Evolutionary conservation across 768 basidiomycete species (phyloP), one percentile per base, ranked within the genome.

Genomic region (Tulasnella sp.): DNA sequence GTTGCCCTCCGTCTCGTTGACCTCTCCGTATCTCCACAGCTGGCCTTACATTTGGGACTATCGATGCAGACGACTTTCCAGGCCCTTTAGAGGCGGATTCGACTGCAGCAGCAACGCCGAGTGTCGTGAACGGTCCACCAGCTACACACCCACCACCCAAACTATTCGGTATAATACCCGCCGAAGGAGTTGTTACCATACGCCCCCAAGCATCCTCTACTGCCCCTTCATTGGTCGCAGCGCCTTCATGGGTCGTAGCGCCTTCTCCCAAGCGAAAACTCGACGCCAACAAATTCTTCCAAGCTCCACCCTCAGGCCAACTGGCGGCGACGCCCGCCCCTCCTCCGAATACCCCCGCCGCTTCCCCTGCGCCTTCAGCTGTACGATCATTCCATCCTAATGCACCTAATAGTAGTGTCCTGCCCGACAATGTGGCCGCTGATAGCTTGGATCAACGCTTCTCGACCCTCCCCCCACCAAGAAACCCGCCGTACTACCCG

Each of bases 341-440:
- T 0, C 73, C 82, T 32, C 73, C 82, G 13, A 81, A 81, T 44
- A n/a, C n/a, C n/a, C 81, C 82, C 55, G 48, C 82, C 13, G 70
- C 82, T 35, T 87, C 29, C 86, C 88, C 23, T 83, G 85, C n/a
- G 85, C 90, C 55, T 91, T 90, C 80, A 90, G 90, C 78, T 88
- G 89, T 75, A 84, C 85, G 79, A 88, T 88, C 77, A 84, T 88
- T 69, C 87, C 87, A 61, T n/a, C 51, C 5, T 55, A 55, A 55
- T 55, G 51, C 51, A 5, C 51, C 51, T n/a, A 55, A 55, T 55
- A 55, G n/a, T 55, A 55, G n/a, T 55, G 51, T 55, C 86, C 85
- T 82, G 86, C 13, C 35, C 70, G 35, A 9, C 15, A 71, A 35
- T 35, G 29, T 82, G 86, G 70, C 35, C 70, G 13, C 70, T 35